These are phyloP conservation scores for Venturia oleaginea DNA, from an alignment of 2,329 filamentous ascomycete species.

Conservation along the genomic window DNA sequence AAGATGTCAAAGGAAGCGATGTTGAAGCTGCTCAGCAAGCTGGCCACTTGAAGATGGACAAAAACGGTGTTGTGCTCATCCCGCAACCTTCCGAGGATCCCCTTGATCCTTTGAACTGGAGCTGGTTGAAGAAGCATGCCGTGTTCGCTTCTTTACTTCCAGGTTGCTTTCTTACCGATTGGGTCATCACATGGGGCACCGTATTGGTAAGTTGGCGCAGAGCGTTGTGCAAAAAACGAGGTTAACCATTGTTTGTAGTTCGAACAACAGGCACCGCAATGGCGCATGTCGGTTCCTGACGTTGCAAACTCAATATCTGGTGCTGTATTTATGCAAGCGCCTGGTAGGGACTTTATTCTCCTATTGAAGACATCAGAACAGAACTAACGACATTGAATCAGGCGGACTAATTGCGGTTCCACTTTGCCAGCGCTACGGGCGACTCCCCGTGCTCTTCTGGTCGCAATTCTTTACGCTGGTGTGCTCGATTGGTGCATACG, in stretches of 20 bases:
- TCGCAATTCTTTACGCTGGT: slow-evolving; percentile 19
- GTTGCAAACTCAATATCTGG: slow-evolving; percentile 16
- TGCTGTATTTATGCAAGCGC: slow-evolving; percentile 18
- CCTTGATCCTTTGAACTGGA: slow-evolving; percentile 28
- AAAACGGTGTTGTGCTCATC: slow-evolving; percentile 19
- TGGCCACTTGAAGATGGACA: slow-evolving; percentile 11
- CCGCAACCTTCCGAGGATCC: slow-evolving; percentile 22
- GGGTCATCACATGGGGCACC: slow-evolving; percentile 19
- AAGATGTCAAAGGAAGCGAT: not conserved
- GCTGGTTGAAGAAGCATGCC: slow-evolving; percentile 21
- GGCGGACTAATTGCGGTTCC: slow-evolving; percentile 21
- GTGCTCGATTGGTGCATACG: slow-evolving; percentile 18
- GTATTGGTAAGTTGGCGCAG: not conserved
- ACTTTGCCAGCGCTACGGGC: slow-evolving; percentile 18
- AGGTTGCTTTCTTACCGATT: slow-evolving; percentile 19
- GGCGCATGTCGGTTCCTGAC: slow-evolving; percentile 15
- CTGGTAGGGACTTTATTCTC: not conserved
- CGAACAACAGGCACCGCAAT: slow-evolving; percentile 7
- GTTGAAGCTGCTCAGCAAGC: not conserved
- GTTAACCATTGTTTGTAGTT: slow-evolving; percentile 8
- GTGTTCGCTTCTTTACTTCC: slow-evolving; percentile 19
- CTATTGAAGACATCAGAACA: not conserved
- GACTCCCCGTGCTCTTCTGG: slow-evolving; percentile 25
- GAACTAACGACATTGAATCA: slow-evolving; percentile 16
- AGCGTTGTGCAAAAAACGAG: not conserved